Evolutionary conservation across 495 filamentous ascomycete genomes (phyloP).

Genomic region (Talaromyces liani): DNA sequence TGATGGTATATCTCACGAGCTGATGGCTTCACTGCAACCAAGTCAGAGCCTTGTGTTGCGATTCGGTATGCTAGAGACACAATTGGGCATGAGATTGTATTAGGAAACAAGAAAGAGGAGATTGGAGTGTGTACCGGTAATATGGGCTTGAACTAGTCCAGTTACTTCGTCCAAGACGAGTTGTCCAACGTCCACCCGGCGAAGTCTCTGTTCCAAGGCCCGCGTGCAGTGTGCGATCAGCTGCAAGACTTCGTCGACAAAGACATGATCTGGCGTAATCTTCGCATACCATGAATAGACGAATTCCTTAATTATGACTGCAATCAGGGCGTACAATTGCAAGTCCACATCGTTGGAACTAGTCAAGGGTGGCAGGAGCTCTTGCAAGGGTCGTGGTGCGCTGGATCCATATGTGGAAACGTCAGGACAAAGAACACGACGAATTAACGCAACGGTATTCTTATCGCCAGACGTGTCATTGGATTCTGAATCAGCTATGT

Average conservation of each 20-base stretch:
- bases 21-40: slow-evolving; percentile 30
- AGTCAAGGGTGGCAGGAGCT: slow-evolving; percentile 82
- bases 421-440: slow-evolving; percentile 58
- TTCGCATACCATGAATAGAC: slow-evolving; percentile 88
- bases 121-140: slow-evolving; percentile 55
- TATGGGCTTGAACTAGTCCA: slow-evolving; percentile 69
- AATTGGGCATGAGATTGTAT: not conserved
- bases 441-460: slow-evolving; percentile 52
- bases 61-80: slow-evolving; percentile 40
- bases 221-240: slow-evolving; percentile 86
- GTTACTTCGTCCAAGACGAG: slow-evolving; percentile 86
- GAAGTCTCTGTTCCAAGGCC: slow-evolving; percentile 74
- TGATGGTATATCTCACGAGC: slow-evolving; percentile 69
- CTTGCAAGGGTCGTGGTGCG: slow-evolving; percentile 55
- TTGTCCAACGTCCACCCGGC: slow-evolving; percentile 73
- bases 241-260: slow-evolving; percentile 79
- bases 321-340: slow-evolving; percentile 85
- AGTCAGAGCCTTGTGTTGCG: slow-evolving; percentile 45
- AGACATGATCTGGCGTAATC: slow-evolving; percentile 81
- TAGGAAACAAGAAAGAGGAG: slow-evolving; percentile 11
- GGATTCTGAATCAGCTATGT: slow-evolving; percentile 20
- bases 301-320: slow-evolving; percentile 80
- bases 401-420: slow-evolving; percentile 30
- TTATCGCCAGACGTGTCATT: slow-evolving; percentile 44
- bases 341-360: slow-evolving; percentile 87